A percentile compares a stretch with the other conserved stretches of the same genome.
phyloP scores from a whole-genome alignment of 2,329 filamentous ascomycete genomes.

The Neonectria punicea region DNA sequence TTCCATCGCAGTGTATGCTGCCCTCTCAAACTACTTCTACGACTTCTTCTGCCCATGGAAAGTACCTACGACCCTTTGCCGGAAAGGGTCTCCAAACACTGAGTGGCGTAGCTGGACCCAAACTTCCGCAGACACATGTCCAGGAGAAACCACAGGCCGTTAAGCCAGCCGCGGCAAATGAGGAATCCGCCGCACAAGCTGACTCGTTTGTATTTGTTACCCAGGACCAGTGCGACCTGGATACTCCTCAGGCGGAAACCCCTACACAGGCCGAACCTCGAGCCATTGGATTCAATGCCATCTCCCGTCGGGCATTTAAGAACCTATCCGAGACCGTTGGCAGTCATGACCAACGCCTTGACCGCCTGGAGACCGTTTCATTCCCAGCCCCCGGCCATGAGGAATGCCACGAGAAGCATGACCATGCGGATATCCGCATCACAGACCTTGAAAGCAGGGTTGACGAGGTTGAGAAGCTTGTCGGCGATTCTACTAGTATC shows the following conservation, averaged over 20 bases:
- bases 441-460: slow-evolving; percentile 74
- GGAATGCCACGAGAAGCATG: slow-evolving; percentile 74
- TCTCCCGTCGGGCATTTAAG: slow-evolving; percentile 53
- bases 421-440: slow-evolving; percentile 73
- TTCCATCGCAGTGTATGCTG: slow-evolving; percentile 62
- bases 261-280: slow-evolving; percentile 45
- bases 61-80: slow-evolving; percentile 65
- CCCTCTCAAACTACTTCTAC: slow-evolving; percentile 64
- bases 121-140: slow-evolving; percentile 45
- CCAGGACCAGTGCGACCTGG: slow-evolving; percentile 31
- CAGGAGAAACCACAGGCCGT: slow-evolving; percentile 43
- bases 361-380: slow-evolving; percentile 75
- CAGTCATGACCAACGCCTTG: slow-evolving; percentile 72
- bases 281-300: slow-evolving; percentile 29
- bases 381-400: slow-evolving; percentile 75
- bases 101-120: slow-evolving; percentile 47
- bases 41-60: slow-evolving; percentile 60
- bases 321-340: slow-evolving; percentile 64
- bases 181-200: slow-evolving; percentile 30
- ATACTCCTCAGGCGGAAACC: slow-evolving; percentile 33
- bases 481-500: slow-evolving; percentile 57
- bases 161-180: slow-evolving; percentile 19
- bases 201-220: slow-evolving; percentile 42
- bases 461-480: slow-evolving; percentile 68
- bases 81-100: slow-evolving; percentile 67